phyloP scores from a whole-genome alignment of 768 basidiomycete genomes.

The Mycena pura region DNA sequence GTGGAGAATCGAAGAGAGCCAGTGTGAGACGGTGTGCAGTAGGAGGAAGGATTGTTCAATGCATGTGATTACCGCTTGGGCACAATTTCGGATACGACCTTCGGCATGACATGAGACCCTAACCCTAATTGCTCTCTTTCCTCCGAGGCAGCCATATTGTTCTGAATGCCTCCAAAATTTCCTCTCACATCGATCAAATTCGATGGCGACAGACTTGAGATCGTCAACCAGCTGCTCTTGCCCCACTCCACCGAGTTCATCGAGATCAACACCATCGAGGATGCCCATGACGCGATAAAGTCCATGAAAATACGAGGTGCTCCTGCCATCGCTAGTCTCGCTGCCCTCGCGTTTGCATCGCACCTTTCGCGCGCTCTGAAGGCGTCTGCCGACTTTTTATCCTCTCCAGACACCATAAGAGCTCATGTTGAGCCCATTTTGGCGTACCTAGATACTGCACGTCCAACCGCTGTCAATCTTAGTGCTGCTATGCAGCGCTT shows the following conservation, averaged over 20 bases:
- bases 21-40: too few relatives aligned
- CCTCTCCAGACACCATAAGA: constrained; percentile 57
- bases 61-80: constrained; percentile 11
- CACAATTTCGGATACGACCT: background rate
- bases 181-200: constrained; percentile 18
- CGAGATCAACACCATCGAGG: constrained; percentile 71
- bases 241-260: constrained; percentile 76
- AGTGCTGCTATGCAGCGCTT: constrained; percentile 84
- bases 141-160: too few relatives aligned
- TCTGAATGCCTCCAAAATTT: too few relatives aligned
- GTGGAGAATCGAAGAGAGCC: too few relatives aligned
- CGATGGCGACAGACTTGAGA: constrained; percentile 58
- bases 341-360: constrained; percentile 77
- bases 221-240: constrained; percentile 88
- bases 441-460: constrained; percentile 79
- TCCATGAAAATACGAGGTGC: constrained; percentile 95
- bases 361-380: constrained; percentile 63
- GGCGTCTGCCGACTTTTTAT: constrained; percentile 60
- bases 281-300: constrained; percentile 94
- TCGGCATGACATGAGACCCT: too few relatives aligned
- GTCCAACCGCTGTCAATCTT: constrained; percentile 98
- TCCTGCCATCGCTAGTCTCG: constrained; percentile 93
- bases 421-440: constrained; percentile 64
- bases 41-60: background rate
- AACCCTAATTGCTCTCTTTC: too few relatives aligned